Base-by-base conservation (phyloP, 805 yeast species). In the Suhomyces pyralidae region DNA sequence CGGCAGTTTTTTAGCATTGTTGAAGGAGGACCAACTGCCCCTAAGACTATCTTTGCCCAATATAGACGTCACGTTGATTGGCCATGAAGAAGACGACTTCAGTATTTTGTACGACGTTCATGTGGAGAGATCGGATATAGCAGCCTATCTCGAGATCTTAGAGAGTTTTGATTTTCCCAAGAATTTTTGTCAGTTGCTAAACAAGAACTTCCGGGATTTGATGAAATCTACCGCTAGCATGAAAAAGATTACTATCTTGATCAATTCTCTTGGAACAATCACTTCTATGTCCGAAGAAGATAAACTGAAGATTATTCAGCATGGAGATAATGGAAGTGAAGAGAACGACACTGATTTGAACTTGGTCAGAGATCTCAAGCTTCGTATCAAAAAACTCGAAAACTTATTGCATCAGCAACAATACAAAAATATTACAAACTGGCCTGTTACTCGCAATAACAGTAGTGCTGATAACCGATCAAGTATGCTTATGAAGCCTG, bases 321-420 rank as follows among this genome's bases (percentile, higher is more conserved):
- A 53, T 49, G 20, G 49, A 24, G 48, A 60, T 55, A 17, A 17
- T 17, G 56, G 54, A 30, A 59, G 48, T 12, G 58, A 54, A 50
- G 68, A 62, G 36, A 58, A 51, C 3, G 82, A 77, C 15, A 56
- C 58, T 30, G 76, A 74, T 53, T 57, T 72, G 43, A 70, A 64
- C 43, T 61, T 79, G 10, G 70, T 86, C 9, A 77, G 77, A 56
- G 89, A 88, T 0, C 85, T 90, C 57, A 86, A 86, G 64, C 68
- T 81, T 9, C 73, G 96, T 50, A 88, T 93, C 40, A 82, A 81
- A 55, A 87, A 87, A 58, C 76, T 93, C 49, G 97, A 91, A 59
- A 85, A 82, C 51, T 68, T 90, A 38, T 69, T 91, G 14, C 94
- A 90, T 63, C 90, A 88, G 56, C 86, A 83, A 50, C 89, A 82